Conservation (phyloP, 2,329 filamentous ascomycete genomes). For the Colletotrichum ledebouriae region DNA sequence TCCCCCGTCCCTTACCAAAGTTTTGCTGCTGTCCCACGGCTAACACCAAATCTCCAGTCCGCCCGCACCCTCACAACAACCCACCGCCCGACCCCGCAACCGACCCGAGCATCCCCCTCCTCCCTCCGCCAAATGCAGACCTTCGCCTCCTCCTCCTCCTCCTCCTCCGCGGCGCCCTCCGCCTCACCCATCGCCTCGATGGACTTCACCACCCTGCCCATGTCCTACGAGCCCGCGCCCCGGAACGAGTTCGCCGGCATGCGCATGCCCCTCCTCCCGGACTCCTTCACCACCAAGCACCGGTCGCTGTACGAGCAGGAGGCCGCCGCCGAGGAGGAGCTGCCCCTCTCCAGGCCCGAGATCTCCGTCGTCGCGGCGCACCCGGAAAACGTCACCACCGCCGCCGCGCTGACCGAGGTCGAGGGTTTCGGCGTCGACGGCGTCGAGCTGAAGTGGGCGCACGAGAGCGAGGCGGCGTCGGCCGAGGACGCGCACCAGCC, state of each 20-base stretch:
- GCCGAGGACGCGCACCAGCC: constrained; percentile 50
- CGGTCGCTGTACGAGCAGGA: constrained; percentile 53
- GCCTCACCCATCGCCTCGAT: constrained; percentile 56
- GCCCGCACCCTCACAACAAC: constrained; percentile 60
- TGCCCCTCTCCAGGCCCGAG: constrained; percentile 56
- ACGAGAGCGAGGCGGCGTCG: constrained; percentile 50
- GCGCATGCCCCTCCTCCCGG: constrained; percentile 71
- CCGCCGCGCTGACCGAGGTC: constrained; percentile 68
- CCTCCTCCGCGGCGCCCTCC: constrained; percentile 59
- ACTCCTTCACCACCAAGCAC: constrained; percentile 65
- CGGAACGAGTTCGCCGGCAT: constrained; percentile 55
- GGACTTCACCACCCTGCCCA: constrained; percentile 68
- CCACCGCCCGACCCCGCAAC: constrained; percentile 62
- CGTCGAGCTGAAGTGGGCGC: constrained; percentile 67
- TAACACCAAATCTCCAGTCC: constrained; percentile 45
- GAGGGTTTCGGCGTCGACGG: constrained; percentile 70
- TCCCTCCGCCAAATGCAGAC: constrained; percentile 72
- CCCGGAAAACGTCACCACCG: constrained; percentile 65
- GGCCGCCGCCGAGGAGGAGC: constrained; percentile 48
- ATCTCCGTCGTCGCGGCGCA: constrained; percentile 70
- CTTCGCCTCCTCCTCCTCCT: constrained; percentile 64
- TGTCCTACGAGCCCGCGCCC: constrained; percentile 52
- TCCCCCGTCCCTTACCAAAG: background rate
- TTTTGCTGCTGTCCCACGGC: constrained; percentile 4
- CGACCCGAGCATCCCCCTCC: constrained; percentile 51